Percentiles rank a stretch among this genome's conserved stretches.
These are phyloP conservation scores for Termitomyces sp. DNA, from an alignment of 768 basidiomycete genomes.

Conservation along the genomic window DNA sequence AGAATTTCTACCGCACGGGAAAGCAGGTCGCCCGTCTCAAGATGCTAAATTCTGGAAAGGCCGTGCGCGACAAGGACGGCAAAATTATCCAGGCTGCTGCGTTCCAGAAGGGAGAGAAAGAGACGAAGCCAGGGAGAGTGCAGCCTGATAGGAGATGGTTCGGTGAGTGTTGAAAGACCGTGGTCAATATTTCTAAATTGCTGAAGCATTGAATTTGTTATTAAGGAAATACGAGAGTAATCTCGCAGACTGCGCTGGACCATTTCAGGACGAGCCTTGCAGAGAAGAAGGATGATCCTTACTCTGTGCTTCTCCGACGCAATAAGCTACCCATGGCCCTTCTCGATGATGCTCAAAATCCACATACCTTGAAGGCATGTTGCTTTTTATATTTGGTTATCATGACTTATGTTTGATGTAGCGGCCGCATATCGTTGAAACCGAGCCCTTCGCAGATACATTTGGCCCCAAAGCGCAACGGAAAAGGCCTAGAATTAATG, in stretches of 20 bases:
- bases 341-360: constrained; percentile 85
- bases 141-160: constrained; percentile 98
- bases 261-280: constrained; percentile 92
- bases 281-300: constrained; percentile 87
- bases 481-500: constrained; percentile 82
- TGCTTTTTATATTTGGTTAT: neutral
- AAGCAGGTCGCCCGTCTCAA: constrained; percentile 82
- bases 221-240: constrained; percentile 95
- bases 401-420: constrained; percentile 24
- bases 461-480: constrained; percentile 96
- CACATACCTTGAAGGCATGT: constrained; percentile 67
- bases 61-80: constrained; percentile 86
- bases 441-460: constrained; percentile 90
- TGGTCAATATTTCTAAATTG: constrained; percentile 5
- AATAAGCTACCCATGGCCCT: constrained; percentile 98
- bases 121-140: constrained; percentile 85
- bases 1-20: constrained; percentile 98
- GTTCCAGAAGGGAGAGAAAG: constrained; percentile 94
- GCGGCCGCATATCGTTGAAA: constrained; percentile 93
- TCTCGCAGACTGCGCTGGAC: constrained; percentile 92
- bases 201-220: constrained; percentile 1
- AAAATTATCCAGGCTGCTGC: constrained; percentile 92
- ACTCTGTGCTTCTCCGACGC: constrained; percentile 87
- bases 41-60: constrained; percentile 91
- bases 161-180: constrained; percentile 49